Percentiles rank a stretch among this genome's conserved stretches.
Evolutionary conservation across 176 grass and related monocot species (phyloP).

Genomic region (Oryza officinalis): DNA sequence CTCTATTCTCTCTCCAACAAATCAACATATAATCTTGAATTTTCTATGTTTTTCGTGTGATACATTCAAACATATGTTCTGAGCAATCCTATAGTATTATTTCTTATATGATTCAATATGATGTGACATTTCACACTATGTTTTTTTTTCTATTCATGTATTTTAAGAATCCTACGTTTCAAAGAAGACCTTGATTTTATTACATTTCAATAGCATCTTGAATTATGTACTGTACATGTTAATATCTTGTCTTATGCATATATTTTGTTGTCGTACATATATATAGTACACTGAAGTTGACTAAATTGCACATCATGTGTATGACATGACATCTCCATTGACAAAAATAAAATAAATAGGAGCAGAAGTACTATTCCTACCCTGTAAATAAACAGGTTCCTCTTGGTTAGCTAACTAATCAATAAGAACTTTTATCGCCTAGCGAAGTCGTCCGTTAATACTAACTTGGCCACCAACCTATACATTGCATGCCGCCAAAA

Average conservation of each 20-base stretch:
- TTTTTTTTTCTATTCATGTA: too few relatives aligned
- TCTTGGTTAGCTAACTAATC: not conserved
- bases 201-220: not conserved
- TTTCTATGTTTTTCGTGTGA: too few relatives aligned
- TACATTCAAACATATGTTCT: too few relatives aligned
- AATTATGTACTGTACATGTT: not conserved
- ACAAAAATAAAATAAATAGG: not conserved
- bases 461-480: too few relatives aligned
- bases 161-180: too few relatives aligned
- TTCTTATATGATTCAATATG: too few relatives aligned
- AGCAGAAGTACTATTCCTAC: not conserved
- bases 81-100: too few relatives aligned
- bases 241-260: not conserved
- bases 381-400: not conserved
- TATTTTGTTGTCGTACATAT: not conserved
- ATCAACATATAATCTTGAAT: too few relatives aligned
- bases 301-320: slow-evolving; percentile 5
- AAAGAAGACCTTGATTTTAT: too few relatives aligned
- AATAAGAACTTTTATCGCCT: not conserved
- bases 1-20: too few relatives aligned
- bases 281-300: slow-evolving; percentile 31
- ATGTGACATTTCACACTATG: too few relatives aligned
- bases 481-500: too few relatives aligned
- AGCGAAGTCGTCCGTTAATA: not conserved
- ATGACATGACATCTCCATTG: slow-evolving; percentile 31